phyloP scores from a whole-genome alignment of 2,329 filamentous ascomycete species.

The Alternaria dauci region DNA sequence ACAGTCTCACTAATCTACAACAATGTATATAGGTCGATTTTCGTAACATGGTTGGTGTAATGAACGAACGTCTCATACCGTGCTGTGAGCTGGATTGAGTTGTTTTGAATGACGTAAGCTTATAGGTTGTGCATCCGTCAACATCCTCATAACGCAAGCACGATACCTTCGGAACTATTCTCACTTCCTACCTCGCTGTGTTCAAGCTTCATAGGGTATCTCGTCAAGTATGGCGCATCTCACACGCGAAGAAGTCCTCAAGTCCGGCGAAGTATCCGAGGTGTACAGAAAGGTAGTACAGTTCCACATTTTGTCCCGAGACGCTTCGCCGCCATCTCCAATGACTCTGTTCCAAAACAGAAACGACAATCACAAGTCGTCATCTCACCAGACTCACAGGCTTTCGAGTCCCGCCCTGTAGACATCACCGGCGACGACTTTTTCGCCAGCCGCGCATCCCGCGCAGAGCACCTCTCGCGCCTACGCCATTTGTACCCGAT shows the following conservation, averaged over 20 bases:
- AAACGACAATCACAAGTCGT: background rate
- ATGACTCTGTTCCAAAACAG: background rate
- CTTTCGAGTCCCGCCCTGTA: constrained; percentile 36
- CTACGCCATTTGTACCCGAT: constrained; percentile 45
- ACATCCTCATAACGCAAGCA: background rate
- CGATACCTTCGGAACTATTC: background rate
- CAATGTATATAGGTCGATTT: background rate
- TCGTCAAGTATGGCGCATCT: constrained; percentile 36
- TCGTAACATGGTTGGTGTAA: too few species aligned
- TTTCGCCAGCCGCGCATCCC: constrained; percentile 26
- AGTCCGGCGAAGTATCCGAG: constrained; percentile 27
- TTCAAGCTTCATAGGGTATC: too few species aligned
- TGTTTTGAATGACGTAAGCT: background rate
- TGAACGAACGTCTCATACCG: too few species aligned
- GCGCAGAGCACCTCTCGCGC: constrained; percentile 38
- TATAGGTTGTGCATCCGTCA: background rate
- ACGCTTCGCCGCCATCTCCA: background rate
- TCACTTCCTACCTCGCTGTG: too few species aligned
- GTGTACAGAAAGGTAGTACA: constrained; percentile 32
- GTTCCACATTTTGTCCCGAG: background rate
- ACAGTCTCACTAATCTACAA: background rate
- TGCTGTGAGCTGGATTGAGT: background rate
- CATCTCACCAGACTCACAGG: constrained; percentile 17
- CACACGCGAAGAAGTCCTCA: constrained; percentile 35
- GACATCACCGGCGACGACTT: constrained; percentile 29